Evolutionary conservation across 805 yeast genomes (phyloP), one percentile per base, ranked within the genome.

Genomic region (Geotrichum ghanense): DNA sequence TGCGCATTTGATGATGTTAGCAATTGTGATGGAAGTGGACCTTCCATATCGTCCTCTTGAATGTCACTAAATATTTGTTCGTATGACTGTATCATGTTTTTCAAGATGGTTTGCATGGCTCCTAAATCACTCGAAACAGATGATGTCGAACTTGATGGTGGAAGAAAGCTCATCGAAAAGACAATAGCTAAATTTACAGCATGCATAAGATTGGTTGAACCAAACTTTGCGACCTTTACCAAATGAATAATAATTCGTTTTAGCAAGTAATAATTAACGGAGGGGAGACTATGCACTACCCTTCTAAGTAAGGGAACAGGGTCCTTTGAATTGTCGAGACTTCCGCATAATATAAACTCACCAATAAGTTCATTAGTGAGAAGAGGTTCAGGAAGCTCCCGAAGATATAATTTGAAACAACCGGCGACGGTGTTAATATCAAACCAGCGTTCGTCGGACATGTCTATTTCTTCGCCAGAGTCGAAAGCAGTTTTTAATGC

Each of bases 121-220:
- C 79, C 76, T 53, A 76, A 60, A 23, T 71, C 73, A 9, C 74
- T 62, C 14, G 78, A 74, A 66, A 73, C 74, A 14, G 57, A 50
- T 6, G 61, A 54, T 1, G 54, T 21, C 22, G 53, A 52, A 22
- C 49, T 47, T 19, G 45, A 42, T 19, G 56, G 46, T 2, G 68
- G 68, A 52, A 77, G 61, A 53, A 76, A 74, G 62, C 80, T 75
- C 79, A 78, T 78, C 3, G 81, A 72, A 56, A 90, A 82, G 4
- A 90, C 96, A 47, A 94, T 90, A 3, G 96, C 95, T 57, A 90
- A 66, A 59, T 90, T 90, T 1, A 87, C 80, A 2, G 95, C 77
- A 47, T 82, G 85, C 97, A 90, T 90, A 60, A 80, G 81, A 66
- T 90, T 90, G 42, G 66, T 67, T 9, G 75, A 79, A 42, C 81